Base-by-base conservation (phyloP, 176 grass and related monocot species). In the Alopecurus myosuroides region DNA sequence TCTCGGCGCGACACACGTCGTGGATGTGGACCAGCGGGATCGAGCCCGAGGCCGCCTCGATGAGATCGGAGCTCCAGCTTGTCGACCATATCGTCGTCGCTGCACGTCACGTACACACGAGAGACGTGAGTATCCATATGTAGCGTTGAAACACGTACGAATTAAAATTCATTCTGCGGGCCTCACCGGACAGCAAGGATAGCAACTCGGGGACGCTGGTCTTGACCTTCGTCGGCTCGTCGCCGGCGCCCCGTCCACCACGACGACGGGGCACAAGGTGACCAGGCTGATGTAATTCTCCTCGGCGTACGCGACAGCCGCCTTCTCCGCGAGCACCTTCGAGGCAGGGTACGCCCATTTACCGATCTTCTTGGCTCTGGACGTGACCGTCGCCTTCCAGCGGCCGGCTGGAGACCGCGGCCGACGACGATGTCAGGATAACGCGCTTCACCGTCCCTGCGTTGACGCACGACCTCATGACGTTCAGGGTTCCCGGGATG, bases 401-500 rank as follows among this genome's bases (percentile, higher is more conserved):
- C 13, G 34, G 74, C 77, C 52, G 64, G 78, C 81, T 51, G 22
- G 81, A 88, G 73, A 97, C 76, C 8, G 86, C 72, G 3, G 86
- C 86, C n/a, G 78, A 74, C 61, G 95, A 93, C 2, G 95, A 97
- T 9, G 95, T 97, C 6, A 92, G 82, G 55, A 97, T 18, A 7
- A 94, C 80, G 19, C 95, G 88, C 81, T 81, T 88, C 31, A 97
- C 92, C 41, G 90, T 91, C 7, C 93, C 89, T 0, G 90, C 86
- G 45, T 86, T 93, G 0, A 74, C 63, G 74, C 95, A 97, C 14
- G 95, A 94, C 56, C 81, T 84, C 85, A 97, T 51, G 14, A 93
- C 71, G 28, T 75, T 75, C 8, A 75, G 28, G 15, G 71, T 75
- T 33, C 71, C 71, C 3, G 17, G 26, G 1, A 75, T 51, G 17